Evolutionary conservation across 176 grass and related monocot species (phyloP), one percentile per base, ranked within the genome.

Genomic region (Ananas comosus): DNA sequence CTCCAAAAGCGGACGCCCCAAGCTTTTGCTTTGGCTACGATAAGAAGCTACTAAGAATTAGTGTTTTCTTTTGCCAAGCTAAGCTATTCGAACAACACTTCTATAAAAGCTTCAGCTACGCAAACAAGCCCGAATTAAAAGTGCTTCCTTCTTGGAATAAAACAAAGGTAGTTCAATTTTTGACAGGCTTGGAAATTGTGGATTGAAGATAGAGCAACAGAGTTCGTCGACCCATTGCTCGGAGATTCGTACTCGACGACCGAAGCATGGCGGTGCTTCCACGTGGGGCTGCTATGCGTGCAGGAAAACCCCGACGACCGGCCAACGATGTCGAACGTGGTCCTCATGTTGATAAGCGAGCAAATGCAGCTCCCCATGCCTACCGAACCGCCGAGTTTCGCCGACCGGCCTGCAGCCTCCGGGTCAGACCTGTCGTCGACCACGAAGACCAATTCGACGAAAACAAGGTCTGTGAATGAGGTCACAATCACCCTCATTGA

Each of bases 141-240:
- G 0, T 4, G 5, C 33, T 42, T 42, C 33, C 33, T 42, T 42
- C 4, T 42, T 7, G 33, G 4, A 6, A 3, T 56, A 56, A 56
- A 56, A 13, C 16, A 12, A 33, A 24, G 69, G 0, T 23, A 10
- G 8, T 56, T 5, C 18, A 69, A 16, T 12, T 11, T 48, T 49
- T 47, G 59, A 24, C 79, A 99, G 94, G 94, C 87, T 1, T 99
- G 94, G 94, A 76, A 71, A 67, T 61, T 93, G 28, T 99, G 89
- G 89, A 75, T 10, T 13, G 68, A 77, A 68, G 87, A 99, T 65
- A 81, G 14, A 49, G 72, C 86, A 7, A 22, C 58, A 21, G 94
- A 91, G 9, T 80, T 99, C 80, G 82, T 99, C 67, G 89, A 99
- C 76, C 61, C 65, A 48, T 67, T 69, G 74, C 82, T 99, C 10